Evolutionary conservation across 2,329 filamentous ascomycete species (phyloP), one percentile per base, ranked within the genome.

Genomic region (Trichoderma atrobrunneum): DNA sequence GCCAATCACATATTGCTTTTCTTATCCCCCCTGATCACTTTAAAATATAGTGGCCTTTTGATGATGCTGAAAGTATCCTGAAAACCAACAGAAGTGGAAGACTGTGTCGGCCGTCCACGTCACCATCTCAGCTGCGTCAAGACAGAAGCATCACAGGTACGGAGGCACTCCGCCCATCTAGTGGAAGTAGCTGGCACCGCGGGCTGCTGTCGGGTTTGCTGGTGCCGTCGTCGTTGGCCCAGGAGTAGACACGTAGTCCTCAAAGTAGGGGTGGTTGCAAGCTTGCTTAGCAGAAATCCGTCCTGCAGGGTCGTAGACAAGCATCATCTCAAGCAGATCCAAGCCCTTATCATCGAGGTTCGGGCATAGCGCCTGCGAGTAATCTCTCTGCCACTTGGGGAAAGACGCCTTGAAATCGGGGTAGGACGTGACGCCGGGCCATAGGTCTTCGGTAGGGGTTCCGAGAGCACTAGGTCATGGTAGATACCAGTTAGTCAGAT

Each of bases 391-490:
- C 94, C 94, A 97, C 84, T 97, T 97, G 75, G 94, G 94, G 83
- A 97, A 97, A 3, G 93, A 95, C 32, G 92, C 82, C 83, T 97
- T 97, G 87, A 94, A 97, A 82, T 97, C 95, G 56, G 94, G 94
- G 84, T 97, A 97, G 8, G 93, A 94, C n/a, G 93, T 96, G 72
- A 97, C 94, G 73, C 94, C 94, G 36, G 94, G 94, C 94, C 94
- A 97, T 72, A 90, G 87, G 8, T 89, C 86, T 80, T 97, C 94
- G 69, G 90, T 89, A 4, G 94, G 94, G 5, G 95, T 97, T 75
- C 94, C 94, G 51, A 97, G 89, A 43, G 94, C 83, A 72, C 91
- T 92, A 26, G 74, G 51, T 11, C 28, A 7, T 57, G 73, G 30
- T 30, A 43, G 12, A 43, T 10, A 36, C 3, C 12, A 12, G 71